These are phyloP conservation scores for Bothriochloa decipiens DNA, from an alignment of 176 grass and related monocot species.

Conservation along the genomic window DNA sequence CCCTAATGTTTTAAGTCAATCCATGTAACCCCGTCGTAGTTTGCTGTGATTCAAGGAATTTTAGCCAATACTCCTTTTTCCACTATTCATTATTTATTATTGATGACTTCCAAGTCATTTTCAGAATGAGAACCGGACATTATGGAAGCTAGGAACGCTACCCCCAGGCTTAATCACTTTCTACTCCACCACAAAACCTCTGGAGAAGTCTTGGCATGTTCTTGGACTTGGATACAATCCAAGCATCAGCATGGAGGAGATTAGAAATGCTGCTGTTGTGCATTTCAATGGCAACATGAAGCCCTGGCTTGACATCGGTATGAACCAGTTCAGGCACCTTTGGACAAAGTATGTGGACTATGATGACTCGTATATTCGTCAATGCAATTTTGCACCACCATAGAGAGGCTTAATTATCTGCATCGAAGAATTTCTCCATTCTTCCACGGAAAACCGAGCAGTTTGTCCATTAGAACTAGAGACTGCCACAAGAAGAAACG, in stretches of 20 bases:
- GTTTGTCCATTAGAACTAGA: constrained; percentile 6
- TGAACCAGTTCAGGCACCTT: constrained; percentile 88
- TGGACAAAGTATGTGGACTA: constrained; percentile 97
- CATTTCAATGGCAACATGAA: constrained; percentile 99
- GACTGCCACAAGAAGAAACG: background rate
- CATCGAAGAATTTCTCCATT: background rate
- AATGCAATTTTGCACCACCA: constrained; percentile 87
- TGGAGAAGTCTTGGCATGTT: constrained; percentile 97
- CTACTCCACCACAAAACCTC: constrained; percentile 96
- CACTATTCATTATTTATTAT: background rate
- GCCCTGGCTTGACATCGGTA: constrained; percentile 97
- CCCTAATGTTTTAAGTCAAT: background rate
- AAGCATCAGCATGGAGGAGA: constrained; percentile 99
- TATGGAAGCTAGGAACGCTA: constrained; percentile 95
- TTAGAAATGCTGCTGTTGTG: constrained; percentile 90
- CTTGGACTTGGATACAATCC: constrained; percentile 97
- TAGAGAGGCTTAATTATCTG: constrained; percentile 13
- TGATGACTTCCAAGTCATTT: constrained; percentile 27
- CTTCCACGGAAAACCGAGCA: background rate
- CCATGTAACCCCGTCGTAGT: background rate
- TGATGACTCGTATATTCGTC: constrained; percentile 63
- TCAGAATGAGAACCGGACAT: constrained; percentile 91
- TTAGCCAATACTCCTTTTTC: background rate
- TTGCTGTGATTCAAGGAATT: background rate
- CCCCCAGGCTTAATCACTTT: constrained; percentile 95